Conservation (phyloP, 116 monocot genomes). For the Zostera marina region DNA sequence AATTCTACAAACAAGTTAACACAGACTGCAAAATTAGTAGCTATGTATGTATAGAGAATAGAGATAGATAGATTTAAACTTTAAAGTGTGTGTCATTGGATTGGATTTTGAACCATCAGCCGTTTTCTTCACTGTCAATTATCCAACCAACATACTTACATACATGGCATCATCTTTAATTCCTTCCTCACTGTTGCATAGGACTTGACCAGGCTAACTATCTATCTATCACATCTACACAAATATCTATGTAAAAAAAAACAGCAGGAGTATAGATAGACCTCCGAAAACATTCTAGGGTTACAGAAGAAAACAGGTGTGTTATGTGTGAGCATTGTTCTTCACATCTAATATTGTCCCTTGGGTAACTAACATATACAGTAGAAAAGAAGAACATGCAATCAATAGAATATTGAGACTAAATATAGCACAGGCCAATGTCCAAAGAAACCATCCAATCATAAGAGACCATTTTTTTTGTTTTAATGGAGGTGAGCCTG, state of each 20-base stretch:
- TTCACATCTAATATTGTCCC: neutral
- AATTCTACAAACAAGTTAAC: no score
- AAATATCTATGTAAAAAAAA: no score
- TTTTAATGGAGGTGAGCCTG: constrained; percentile 4
- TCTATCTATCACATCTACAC: no score
- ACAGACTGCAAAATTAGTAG: no score
- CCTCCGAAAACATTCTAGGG: neutral
- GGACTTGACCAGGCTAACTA: neutral
- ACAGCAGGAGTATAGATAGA: neutral
- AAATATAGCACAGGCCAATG: neutral
- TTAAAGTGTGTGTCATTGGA: neutral
- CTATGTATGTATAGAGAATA: no score
- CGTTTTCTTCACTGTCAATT: neutral
- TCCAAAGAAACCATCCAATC: constrained; percentile 10
- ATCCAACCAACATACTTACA: no score
- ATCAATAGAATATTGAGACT: neutral
- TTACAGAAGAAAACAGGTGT: neutral
- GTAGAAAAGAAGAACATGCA: neutral
- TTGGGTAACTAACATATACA: neutral
- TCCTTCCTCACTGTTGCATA: constrained; percentile 5
- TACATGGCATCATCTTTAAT: no score
- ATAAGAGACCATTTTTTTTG: constrained; percentile 1
- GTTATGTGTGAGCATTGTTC: no score
- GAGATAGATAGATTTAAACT: neutral
- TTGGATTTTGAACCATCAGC: neutral